phyloP scores from a whole-genome alignment of 2,329 filamentous ascomycete species.

The Claviceps sp. region DNA sequence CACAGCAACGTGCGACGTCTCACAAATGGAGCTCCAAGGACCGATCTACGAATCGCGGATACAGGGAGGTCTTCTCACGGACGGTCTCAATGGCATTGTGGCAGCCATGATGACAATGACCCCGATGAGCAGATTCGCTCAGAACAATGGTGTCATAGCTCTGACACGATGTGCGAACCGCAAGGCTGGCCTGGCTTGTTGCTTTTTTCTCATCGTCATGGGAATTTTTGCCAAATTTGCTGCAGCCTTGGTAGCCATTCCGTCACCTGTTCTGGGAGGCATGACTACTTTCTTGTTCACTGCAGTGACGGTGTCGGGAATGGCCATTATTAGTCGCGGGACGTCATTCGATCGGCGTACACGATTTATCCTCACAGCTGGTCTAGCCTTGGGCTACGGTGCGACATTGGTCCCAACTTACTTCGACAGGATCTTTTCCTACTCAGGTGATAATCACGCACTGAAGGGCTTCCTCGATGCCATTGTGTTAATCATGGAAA shows the following conservation, averaged over 20 bases:
- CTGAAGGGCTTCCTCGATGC: conserved; percentile 65
- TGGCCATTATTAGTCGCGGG: conserved; percentile 58
- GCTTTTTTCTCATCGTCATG: conserved; percentile 65
- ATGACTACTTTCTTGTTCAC: conserved; percentile 37
- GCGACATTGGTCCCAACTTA: conserved; percentile 54
- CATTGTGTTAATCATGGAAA: conserved; percentile 59
- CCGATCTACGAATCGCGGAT: conserved; percentile 60
- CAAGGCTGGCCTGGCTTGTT: conserved; percentile 66
- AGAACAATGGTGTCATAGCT: conserved; percentile 77
- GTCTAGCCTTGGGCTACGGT: conserved; percentile 59
- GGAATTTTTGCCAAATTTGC: conserved; percentile 75
- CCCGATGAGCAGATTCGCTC: conserved; percentile 67
- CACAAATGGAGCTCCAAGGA: conserved; percentile 60
- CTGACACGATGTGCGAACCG: conserved; percentile 71
- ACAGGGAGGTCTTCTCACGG: conserved; percentile 65
- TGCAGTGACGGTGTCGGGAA: conserved; percentile 65
- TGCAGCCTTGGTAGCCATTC: conserved; percentile 54
- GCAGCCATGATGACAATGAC: conserved; percentile 68
- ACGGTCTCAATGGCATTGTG: conserved; percentile 62
- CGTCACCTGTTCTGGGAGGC: conserved; percentile 48
- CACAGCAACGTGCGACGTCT: conserved; percentile 71
- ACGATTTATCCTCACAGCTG: conserved; percentile 67
- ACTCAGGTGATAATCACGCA: conserved; percentile 50
- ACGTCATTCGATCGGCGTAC: conserved; percentile 67
- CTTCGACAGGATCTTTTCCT: conserved; percentile 60